Percentiles rank a stretch among this genome's conserved stretches.
phyloP scores from a whole-genome alignment of 139 green algal genomes.

The Picochlorum costavermella region DNA sequence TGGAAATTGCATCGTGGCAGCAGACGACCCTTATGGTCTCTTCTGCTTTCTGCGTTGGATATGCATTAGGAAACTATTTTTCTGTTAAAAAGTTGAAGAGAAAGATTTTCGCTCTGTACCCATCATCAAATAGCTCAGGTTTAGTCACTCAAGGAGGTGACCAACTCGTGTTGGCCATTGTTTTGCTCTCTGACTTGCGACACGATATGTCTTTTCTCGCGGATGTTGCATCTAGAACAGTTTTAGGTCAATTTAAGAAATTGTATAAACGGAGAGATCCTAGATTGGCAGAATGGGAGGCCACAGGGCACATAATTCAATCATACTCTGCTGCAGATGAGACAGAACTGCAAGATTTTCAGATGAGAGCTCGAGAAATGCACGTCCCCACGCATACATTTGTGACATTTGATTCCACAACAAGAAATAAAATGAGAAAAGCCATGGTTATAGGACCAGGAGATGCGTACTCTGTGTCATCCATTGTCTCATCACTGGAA shows the following conservation, averaged over 20 bases:
- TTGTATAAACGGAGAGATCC: constrained; percentile 17
- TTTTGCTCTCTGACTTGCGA: background rate
- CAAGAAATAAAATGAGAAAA: constrained; percentile 5
- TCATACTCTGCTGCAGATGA: background rate
- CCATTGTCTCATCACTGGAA: background rate
- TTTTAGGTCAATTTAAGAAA: constrained; percentile 19
- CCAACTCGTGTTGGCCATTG: background rate
- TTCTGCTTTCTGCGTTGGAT: background rate
- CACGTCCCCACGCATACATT: constrained; percentile 9
- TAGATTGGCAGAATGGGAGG: constrained; percentile 9
- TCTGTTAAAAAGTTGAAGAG: background rate
- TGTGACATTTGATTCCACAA: background rate
- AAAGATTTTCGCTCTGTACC: background rate
- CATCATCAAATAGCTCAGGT: background rate
- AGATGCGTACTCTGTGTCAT: background rate
- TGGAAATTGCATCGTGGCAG: background rate
- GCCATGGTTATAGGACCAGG: constrained; percentile 1
- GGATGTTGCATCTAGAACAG: background rate
- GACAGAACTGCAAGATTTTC: background rate
- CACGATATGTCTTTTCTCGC: background rate
- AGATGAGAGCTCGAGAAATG: constrained; percentile 3
- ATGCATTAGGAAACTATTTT: background rate
- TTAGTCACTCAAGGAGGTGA: background rate
- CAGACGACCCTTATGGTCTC: background rate
- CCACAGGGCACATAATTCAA: background rate